Evolutionary conservation across 2,329 filamentous ascomycete species (phyloP).

Genomic region (Leptographium radiaticola): DNA sequence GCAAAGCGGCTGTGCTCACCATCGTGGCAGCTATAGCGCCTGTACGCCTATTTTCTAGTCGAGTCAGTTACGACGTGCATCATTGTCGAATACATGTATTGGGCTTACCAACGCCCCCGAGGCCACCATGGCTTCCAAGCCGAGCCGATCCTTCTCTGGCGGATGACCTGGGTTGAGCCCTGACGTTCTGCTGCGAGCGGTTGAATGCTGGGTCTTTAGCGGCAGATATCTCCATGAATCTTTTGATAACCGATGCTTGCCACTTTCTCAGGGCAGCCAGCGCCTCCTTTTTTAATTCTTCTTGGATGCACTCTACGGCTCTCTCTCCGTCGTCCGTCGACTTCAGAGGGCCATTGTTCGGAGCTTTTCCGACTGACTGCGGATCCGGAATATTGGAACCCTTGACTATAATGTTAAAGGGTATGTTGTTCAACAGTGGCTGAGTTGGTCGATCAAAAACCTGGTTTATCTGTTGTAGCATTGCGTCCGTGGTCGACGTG

Average conservation of each 20-base stretch:
- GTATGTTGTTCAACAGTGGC: conserved; percentile 9
- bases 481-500: conserved; percentile 38
- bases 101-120: not conserved
- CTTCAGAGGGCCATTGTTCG: conserved; percentile 7
- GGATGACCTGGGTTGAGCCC: not conserved
- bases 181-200: conserved; percentile 12
- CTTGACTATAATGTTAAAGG: not conserved
- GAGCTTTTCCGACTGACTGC: not conserved
- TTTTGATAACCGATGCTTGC: conserved; percentile 55
- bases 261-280: conserved; percentile 68
- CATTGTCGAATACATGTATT: not conserved
- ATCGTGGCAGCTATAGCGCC: conserved; percentile 12
- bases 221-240: conserved; percentile 55
- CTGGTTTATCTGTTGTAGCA: conserved; percentile 37
- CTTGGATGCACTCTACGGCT: conserved; percentile 38
- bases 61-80: not conserved
- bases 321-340: conserved; percentile 36
- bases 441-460: conserved; percentile 27
- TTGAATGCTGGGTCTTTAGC: conserved; percentile 25
- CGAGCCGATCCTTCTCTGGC: not conserved
- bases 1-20: not conserved
- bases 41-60: not conserved
- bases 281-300: conserved; percentile 55
- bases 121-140: not conserved
- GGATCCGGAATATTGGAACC: not conserved